phyloP scores from a whole-genome alignment of 177 flowering plant species.

The Tripterygium wilfordii region DNA sequence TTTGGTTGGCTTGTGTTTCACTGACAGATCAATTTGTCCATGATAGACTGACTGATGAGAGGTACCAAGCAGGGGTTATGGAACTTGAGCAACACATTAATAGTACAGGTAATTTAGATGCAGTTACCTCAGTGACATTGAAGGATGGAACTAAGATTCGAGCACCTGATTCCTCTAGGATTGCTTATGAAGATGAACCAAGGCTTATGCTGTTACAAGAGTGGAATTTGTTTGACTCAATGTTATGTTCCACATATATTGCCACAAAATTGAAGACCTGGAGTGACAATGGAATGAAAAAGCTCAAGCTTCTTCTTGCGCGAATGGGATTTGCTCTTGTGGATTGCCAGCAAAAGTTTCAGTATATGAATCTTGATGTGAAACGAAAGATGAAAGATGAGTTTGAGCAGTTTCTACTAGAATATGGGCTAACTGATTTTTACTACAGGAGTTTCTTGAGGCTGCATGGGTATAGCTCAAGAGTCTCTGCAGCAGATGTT shows the following conservation, averaged over 20 bases:
- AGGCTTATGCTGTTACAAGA: constrained; percentile 82
- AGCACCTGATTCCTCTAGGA: constrained; percentile 76
- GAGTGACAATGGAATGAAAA: constrained; percentile 94
- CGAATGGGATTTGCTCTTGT: constrained; percentile 88
- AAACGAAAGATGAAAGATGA: constrained; percentile 81
- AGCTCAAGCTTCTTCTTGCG: constrained; percentile 75
- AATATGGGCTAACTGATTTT: constrained; percentile 83
- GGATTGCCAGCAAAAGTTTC: constrained; percentile 92
- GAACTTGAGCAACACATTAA: constrained; percentile 94
- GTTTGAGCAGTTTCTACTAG: constrained; percentile 78
- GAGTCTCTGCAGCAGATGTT: constrained; percentile 95
- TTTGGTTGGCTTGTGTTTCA: constrained; percentile 98
- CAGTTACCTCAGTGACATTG: constrained; percentile 69
- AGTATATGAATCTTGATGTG: constrained; percentile 83
- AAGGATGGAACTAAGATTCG: constrained; percentile 84
- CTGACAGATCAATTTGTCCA: constrained; percentile 94
- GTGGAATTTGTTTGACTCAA: constrained; percentile 91
- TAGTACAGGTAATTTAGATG: constrained; percentile 77
- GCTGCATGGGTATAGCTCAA: constrained; percentile 81
- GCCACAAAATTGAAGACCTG: constrained; percentile 91
- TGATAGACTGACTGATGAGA: constrained; percentile 82
- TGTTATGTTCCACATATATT: constrained; percentile 83
- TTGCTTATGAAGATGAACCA: constrained; percentile 86
- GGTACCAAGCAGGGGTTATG: constrained; percentile 87
- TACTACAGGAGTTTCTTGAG: constrained; percentile 83